Percentiles rank a stretch among this genome's conserved stretches.
phyloP scores from a whole-genome alignment of 2,329 filamentous ascomycete species.

The Geosmithia flava region DNA sequence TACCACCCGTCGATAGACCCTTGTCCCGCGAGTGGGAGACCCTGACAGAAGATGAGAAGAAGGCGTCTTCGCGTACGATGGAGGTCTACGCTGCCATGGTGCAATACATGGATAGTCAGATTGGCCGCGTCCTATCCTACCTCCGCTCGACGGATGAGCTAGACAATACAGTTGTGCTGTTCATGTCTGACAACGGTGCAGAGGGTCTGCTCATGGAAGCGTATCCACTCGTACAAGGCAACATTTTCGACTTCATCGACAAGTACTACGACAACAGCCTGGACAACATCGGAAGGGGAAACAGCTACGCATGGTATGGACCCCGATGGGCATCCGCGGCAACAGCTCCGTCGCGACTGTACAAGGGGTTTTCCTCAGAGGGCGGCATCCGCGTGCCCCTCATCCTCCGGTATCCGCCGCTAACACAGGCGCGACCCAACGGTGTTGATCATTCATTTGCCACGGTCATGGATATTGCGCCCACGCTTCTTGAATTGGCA shows the following conservation, averaged over 20 bases:
- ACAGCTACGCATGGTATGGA: conserved; percentile 50
- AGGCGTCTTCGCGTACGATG: not conserved
- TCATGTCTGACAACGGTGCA: conserved; percentile 52
- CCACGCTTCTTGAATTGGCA: conserved; percentile 33
- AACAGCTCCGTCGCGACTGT: conserved; percentile 21
- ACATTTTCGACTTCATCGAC: conserved; percentile 38
- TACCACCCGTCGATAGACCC: not conserved
- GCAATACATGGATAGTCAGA: conserved; percentile 45
- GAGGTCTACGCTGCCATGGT: conserved; percentile 50
- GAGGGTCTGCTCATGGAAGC: conserved; percentile 47
- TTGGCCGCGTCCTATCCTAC: conserved; percentile 46
- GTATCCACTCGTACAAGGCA: conserved; percentile 26
- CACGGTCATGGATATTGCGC: conserved; percentile 37
- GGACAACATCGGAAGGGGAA: conserved; percentile 41
- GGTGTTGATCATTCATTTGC: conserved; percentile 4
- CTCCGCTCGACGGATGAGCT: conserved; percentile 42
- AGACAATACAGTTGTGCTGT: conserved; percentile 52
- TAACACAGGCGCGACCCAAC: too few relatives aligned
- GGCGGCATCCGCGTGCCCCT: conserved; percentile 20
- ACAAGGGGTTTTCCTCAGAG: conserved; percentile 27
- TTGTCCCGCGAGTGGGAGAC: not conserved
- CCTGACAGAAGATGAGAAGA: not conserved
- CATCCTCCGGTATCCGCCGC: too few relatives aligned
- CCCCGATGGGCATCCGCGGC: conserved; percentile 36
- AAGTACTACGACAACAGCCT: conserved; percentile 39